Evolutionary conservation across 306 rosid genomes (phyloP), one percentile per base, ranked within the genome.

Genomic region (Quercus cerris): DNA sequence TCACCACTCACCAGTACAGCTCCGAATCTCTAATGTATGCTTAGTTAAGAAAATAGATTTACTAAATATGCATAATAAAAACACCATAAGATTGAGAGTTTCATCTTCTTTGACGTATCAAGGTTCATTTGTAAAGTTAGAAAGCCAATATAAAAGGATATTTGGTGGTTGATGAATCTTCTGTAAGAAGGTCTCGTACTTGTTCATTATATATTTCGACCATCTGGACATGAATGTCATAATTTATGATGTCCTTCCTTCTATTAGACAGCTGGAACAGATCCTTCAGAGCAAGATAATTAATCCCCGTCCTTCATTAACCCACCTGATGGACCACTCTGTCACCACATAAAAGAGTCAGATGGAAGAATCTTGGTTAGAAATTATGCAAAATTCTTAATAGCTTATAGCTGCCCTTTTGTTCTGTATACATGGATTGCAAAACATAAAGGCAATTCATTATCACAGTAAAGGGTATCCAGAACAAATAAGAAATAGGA

Each of bases 121-220:
- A 75, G 54, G 41, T 71, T 51, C n/a, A 64, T 28, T 33, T 9
- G 52, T 49, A 20, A 23, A 56, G 59, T 4, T 23, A 25, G 71
- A 82, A 30, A 73, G 66, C 56, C 46, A 69, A 23, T 54, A 82
- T 49, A 74, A 62, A 85, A 90, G 97, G 97, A 93, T 93, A 93
- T 93, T 82, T 94, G 71, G 81, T 83, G 62, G 83, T 87, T 70
- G 93, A 74, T 73, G 93, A 86, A 81, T 91, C 99, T 74, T 87
- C 94, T 20, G 84, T 89, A 58, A 95, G 98, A 67, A 95, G 94
- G 82, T 95, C 98, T 77, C 99, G 92, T n/a, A 93, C 98, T 91
- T 95, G 99, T 85, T 95, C 99, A 95, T n/a, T n/a, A n/a, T n/a
- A n/a, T n/a, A n/a, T n/a, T n/a, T n/a, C n/a, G n/a, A n/a, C n/a